Evolutionary conservation across 495 filamentous ascomycete species (phyloP).

Genomic region (Podospora comata): DNA sequence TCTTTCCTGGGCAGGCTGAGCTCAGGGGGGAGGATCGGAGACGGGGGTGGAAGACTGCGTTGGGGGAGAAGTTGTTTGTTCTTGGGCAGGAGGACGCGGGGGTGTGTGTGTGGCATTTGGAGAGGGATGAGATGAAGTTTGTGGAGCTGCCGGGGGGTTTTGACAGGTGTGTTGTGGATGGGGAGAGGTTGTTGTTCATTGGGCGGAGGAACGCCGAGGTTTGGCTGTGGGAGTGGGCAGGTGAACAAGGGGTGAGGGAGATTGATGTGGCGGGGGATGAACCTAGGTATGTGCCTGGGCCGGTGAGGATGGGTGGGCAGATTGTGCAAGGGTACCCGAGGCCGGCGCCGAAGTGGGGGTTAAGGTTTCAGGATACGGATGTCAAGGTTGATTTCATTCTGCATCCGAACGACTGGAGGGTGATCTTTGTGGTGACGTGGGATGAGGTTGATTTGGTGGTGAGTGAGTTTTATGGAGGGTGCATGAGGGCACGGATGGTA

Average conservation of each 20-base stretch:
- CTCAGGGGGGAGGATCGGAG: background rate
- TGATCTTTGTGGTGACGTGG: background rate
- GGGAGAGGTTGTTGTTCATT: background rate
- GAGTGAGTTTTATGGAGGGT: background rate
- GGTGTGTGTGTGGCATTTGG: conserved; percentile 20
- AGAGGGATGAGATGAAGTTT: conserved; percentile 13
- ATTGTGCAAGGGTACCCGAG: background rate
- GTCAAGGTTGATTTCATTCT: conserved; percentile 18
- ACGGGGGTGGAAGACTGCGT: conserved; percentile 16
- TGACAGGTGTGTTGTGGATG: background rate
- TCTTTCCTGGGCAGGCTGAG: background rate
- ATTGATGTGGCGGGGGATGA: background rate
- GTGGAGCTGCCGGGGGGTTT: conserved; percentile 10
- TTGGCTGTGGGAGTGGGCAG: background rate
- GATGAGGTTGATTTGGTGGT: background rate
- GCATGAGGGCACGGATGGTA: background rate
- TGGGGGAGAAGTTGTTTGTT: conserved; percentile 15
- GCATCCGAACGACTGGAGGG: conserved; percentile 11
- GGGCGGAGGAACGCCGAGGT: background rate
- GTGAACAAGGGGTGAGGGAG: background rate
- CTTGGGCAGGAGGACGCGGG: conserved; percentile 15
- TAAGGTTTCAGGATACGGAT: conserved; percentile 17
- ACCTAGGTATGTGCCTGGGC: background rate
- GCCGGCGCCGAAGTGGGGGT: conserved; percentile 7
- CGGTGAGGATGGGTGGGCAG: conserved; percentile 9